Evolutionary conservation across 2,329 filamentous ascomycete species (phyloP).

Genomic region (Fusarium stilboides): DNA sequence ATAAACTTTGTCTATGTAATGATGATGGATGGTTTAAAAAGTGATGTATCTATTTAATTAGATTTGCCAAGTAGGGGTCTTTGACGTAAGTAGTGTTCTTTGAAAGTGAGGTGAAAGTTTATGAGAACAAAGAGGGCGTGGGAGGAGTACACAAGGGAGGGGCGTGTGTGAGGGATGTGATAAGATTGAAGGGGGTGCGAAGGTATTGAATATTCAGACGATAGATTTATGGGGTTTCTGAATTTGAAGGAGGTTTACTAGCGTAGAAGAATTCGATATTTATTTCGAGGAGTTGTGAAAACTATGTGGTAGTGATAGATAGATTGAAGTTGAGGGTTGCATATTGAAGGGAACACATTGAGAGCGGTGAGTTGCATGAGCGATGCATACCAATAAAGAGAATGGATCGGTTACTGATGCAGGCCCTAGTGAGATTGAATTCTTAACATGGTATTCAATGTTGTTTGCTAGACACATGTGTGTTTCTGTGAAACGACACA

Average conservation of each 20-base stretch:
- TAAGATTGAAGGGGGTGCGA: conserved; percentile 32
- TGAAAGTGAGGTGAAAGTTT: conserved; percentile 4
- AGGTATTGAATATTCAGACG: conserved; percentile 42
- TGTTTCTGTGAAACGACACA: conserved; percentile 31
- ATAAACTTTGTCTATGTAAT: conserved; percentile 7
- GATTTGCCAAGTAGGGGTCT: not conserved
- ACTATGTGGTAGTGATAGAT: conserved; percentile 15
- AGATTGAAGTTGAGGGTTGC: conserved; percentile 9
- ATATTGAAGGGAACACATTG: conserved; percentile 19
- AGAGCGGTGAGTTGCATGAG: not conserved
- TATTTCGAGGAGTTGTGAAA: conserved; percentile 20
- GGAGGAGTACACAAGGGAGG: conserved; percentile 30
- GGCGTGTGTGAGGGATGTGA: conserved; percentile 33
- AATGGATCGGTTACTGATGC: conserved; percentile 19
- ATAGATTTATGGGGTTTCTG: conserved; percentile 35
- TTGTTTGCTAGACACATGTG: conserved; percentile 30
- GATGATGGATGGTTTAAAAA: not conserved
- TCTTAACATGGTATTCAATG: conserved; percentile 1
- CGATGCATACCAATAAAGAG: not conserved
- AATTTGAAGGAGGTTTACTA: conserved; percentile 24
- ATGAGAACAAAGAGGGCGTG: conserved; percentile 23
- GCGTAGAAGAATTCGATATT: conserved; percentile 23
- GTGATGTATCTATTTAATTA: not conserved
- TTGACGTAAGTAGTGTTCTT: conserved; percentile 17
- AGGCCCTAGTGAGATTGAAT: conserved; percentile 10